Evolutionary conservation across 768 basidiomycete species (phyloP), one percentile per base, ranked within the genome.

Genomic region (Clavaria fumosa): DNA sequence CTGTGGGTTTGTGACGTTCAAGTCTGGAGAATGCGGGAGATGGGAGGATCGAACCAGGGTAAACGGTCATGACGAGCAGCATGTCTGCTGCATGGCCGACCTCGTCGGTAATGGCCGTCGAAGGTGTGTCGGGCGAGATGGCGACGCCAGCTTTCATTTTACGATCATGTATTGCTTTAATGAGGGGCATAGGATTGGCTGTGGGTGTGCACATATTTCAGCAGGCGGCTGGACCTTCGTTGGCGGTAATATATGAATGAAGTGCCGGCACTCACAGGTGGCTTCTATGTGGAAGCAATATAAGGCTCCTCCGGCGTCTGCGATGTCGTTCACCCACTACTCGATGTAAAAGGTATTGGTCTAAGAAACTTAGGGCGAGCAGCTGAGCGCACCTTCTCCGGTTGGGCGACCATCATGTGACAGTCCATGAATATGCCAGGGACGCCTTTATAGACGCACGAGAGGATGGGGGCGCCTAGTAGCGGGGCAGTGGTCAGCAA

Each of bases 401-500:
- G 95, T 34, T 96, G 64, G 0, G 89, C 57, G 14, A 99, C 95
- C 95, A 99, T 99, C 95, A 97, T 97, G 60, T 99, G 95, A 58
- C 91, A 96, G 59, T 99, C 95, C 93, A 99, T 97, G 64, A 90
- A 97, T 48, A 96, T 95, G 37, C 74, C 85, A 2, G 93, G 91
- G 15, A 96, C 72, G 23, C 76, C 72, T 56, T 89, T 89, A 37
- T 70, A 65, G 15, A 99, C 78, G 47, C 78, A 84, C 21, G 81
- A 66, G 22, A 97, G 70, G 34, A 97, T 71, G 5, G 93, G 91
- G 23, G 85, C 78, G 41, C 91, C 86, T 89, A 53, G 3, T 15
- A 21, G 9, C 23, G 20, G 31, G 39, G 23, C 45, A 14, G 38
- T 21, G n/a, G n/a, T n/a, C n/a, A n/a, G n/a, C n/a, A n/a, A n/a